A percentile compares a stretch with the other conserved stretches of the same genome.
These are phyloP conservation scores for Citrus australasica DNA, from an alignment of 345 rosid genomes.

Conservation along the genomic window DNA sequence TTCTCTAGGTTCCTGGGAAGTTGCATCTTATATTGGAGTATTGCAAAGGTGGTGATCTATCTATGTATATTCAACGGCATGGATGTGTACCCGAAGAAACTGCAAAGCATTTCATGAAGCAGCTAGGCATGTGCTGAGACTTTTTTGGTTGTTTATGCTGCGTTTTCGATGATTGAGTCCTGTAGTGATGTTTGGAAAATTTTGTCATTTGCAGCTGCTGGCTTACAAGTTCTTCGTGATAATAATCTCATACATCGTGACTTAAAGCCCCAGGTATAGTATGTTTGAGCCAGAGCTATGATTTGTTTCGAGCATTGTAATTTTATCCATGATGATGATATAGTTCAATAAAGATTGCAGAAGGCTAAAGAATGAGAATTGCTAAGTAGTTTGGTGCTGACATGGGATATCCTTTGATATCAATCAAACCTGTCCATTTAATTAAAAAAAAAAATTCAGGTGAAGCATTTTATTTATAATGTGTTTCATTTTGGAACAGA, in stretches of 20 bases:
- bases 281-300: neutral
- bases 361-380: constrained; percentile 5
- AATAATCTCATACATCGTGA: constrained; percentile 94
- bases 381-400: neutral
- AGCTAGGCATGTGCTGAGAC: constrained; percentile 54
- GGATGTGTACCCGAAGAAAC: constrained; percentile 73
- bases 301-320: neutral
- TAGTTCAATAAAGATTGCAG: constrained; percentile 3
- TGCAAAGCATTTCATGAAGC: constrained; percentile 93
- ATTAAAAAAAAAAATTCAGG: neutral
- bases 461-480: constrained; percentile 22
- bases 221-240: constrained; percentile 83
- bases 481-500: constrained; percentile 53
- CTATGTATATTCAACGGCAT: constrained; percentile 68
- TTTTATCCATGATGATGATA: constrained; percentile 3
- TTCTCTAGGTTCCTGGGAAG: constrained; percentile 71
- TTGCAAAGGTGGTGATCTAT: constrained; percentile 93
- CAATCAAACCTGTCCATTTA: constrained; percentile 9
- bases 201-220: constrained; percentile 57
- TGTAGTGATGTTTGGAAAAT: constrained; percentile 6
- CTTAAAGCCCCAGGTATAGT: constrained; percentile 89
- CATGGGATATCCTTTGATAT: neutral
- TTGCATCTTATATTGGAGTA: constrained; percentile 84
- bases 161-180: constrained; percentile 9
- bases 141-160: constrained; percentile 8